Evolutionary conservation across 176 grass and related monocot genomes (phyloP), one percentile per base, ranked within the genome.

Genomic region (Raddia guianensis): DNA sequence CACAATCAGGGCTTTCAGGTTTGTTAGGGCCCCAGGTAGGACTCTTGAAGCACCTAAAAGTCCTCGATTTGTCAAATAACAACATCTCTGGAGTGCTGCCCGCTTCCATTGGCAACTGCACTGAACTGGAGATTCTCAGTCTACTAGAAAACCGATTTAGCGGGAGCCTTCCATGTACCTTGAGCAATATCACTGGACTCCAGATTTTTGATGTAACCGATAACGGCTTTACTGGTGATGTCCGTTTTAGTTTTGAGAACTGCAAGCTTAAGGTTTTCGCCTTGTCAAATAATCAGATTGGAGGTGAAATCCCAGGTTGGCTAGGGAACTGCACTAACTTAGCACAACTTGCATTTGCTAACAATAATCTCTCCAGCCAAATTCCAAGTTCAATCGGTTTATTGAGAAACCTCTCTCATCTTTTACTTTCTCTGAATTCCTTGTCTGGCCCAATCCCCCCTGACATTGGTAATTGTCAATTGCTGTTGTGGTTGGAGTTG

Each of bases 371-470:
- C 7, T 92, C 85, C 20, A 87, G 93, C 3, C 54, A 78, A 44
- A 92, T 96, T 78, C 93, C 90, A 56, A 9, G 55, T 18, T 84
- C 79, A 21, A 2, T 96, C 0, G 92, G 92, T 1, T 82, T 63
- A 75, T 65, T 91, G 74, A 87, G 48, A 6, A 87, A 89, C 37
- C 83, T 94, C n/a, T 66, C 83, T 34, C 0, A 68, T 54, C 86
- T 94, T 75, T 45, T 89, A 69, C 86, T 94, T 40, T 87, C 80
- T 63, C 4, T 68, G 14, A 97, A 97, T 81, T 83, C 86, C 42
- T 80, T 97, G 45, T 93, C 94, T 19, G 91, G 94, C 4, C 10
- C 59, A 62, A 94, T 91, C 77, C 92, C 92, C 68, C 69, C 92
- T 18, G 79, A 91, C 65, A 84, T 97, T 37, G 80, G 89, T 69